phyloP scores from a whole-genome alignment of 2,329 filamentous ascomycete genomes.

The Fusarium coffeatum region DNA sequence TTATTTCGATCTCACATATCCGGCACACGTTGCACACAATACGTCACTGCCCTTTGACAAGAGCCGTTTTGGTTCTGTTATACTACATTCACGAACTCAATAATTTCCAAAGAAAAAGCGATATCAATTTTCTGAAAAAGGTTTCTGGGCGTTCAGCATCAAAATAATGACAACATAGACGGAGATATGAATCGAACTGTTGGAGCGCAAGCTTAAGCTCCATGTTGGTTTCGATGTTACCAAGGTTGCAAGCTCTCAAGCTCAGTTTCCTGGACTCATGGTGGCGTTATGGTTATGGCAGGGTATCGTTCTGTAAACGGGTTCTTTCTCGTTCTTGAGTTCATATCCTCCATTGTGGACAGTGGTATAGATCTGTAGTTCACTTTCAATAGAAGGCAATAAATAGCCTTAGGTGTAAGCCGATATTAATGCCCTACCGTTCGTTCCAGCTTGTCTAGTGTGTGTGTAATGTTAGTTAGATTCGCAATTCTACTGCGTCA shows the following conservation, averaged over 20 bases:
- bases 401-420: slow-evolving; percentile 15
- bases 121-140: slow-evolving; percentile 8
- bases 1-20: background rate
- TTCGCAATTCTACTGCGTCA: background rate
- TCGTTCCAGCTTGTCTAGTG: background rate
- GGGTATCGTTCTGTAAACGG: background rate
- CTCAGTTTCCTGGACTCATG: background rate
- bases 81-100: slow-evolving; percentile 16
- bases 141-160: slow-evolving; percentile 22
- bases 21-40: background rate
- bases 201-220: slow-evolving; percentile 26
- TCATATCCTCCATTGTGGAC: background rate
- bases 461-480: background rate
- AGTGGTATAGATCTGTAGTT: slow-evolving; percentile 13
- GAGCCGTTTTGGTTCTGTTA: background rate
- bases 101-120: slow-evolving; percentile 21
- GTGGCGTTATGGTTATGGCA: slow-evolving; percentile 16
- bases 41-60: background rate
- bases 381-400: slow-evolving; percentile 18
- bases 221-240: background rate
- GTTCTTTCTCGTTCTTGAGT: background rate
- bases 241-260: slow-evolving; percentile 1
- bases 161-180: slow-evolving; percentile 21
- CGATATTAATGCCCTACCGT: background rate
- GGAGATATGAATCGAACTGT: slow-evolving; percentile 1